Percentiles rank a stretch among this genome's conserved stretches.
Evolutionary conservation across 495 filamentous ascomycete species (phyloP).

Genomic region (Aspergillus egyptiacus): DNA sequence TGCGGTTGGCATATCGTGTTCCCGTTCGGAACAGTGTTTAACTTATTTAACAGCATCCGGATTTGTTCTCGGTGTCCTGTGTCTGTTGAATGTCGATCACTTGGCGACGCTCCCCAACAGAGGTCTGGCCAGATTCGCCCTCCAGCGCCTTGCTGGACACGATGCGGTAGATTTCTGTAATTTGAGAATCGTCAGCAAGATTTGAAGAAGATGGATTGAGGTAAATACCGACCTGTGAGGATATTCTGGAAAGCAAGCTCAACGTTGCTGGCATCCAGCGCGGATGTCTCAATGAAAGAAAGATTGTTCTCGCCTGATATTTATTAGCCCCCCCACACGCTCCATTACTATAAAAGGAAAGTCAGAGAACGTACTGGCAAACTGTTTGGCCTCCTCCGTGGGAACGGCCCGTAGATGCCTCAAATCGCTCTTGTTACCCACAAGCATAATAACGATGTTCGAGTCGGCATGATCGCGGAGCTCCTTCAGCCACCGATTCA

Average conservation of each 20-base stretch:
- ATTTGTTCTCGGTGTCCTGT: constrained; percentile 68
- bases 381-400: constrained; percentile 96
- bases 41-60: constrained; percentile 74
- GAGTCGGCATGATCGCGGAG: constrained; percentile 95
- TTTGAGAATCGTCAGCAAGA: constrained; percentile 1
- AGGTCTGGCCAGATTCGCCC: constrained; percentile 67
- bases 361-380: constrained; percentile 72
- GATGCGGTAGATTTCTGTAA: constrained; percentile 95
- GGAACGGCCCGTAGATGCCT: constrained; percentile 95
- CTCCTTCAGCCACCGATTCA: constrained; percentile 98
- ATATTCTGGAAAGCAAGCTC: constrained; percentile 99
- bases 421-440: constrained; percentile 99
- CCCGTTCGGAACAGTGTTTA: not conserved
- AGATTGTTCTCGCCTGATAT: constrained; percentile 84
- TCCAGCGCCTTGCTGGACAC: constrained; percentile 97
- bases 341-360: not conserved
- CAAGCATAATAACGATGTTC: constrained; percentile 99
- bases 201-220: not conserved
- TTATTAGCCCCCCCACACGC: constrained; percentile 7
- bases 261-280: constrained; percentile 97
- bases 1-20: constrained; percentile 30
- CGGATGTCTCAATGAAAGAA: constrained; percentile 98
- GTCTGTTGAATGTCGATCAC: constrained; percentile 76
- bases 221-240: constrained; percentile 69
- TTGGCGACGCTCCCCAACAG: constrained; percentile 65